phyloP scores from a whole-genome alignment of 2,329 filamentous ascomycete species.

The Pyrenophora tritici-repentis region DNA sequence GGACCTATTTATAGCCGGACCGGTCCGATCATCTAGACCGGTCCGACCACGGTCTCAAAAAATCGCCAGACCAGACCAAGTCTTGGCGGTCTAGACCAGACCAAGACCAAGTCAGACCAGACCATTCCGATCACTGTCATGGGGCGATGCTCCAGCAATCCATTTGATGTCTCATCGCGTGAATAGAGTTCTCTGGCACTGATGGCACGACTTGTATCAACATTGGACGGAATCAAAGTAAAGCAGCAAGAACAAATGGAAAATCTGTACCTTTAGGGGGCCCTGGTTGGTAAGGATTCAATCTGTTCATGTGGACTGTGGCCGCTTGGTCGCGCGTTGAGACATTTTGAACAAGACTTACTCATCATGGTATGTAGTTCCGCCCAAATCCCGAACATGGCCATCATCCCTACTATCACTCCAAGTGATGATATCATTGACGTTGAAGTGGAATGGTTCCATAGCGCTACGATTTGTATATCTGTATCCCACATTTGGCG shows the following conservation, averaged over 20 bases:
- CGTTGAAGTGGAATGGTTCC: slow-evolving; percentile 1
- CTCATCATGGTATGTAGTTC: slow-evolving; percentile 1
- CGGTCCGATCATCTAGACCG: too few species aligned
- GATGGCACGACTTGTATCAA: not conserved
- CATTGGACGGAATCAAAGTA: not conserved
- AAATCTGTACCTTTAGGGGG: not conserved
- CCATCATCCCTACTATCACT: not conserved
- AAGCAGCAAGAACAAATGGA: not conserved
- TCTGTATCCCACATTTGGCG: not conserved
- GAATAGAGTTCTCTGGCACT: not conserved
- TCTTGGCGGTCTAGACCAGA: too few species aligned
- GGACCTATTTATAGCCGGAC: too few species aligned
- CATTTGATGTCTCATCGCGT: not conserved
- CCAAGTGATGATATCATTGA: not conserved
- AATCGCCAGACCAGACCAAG: too few species aligned
- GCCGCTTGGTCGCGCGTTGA: slow-evolving; percentile 4
- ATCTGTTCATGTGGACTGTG: not conserved
- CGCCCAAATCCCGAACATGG: not conserved
- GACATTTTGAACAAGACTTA: slow-evolving; percentile 14
- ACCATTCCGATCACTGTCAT: too few species aligned
- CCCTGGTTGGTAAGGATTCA: too few species aligned
- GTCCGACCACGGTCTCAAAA: too few species aligned
- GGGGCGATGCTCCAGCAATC: too few species aligned
- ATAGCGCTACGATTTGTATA: not conserved
- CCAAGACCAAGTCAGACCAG: too few species aligned